Base-by-base conservation (phyloP, 2,329 filamentous ascomycete genomes). In the Neurospora sp. region DNA sequence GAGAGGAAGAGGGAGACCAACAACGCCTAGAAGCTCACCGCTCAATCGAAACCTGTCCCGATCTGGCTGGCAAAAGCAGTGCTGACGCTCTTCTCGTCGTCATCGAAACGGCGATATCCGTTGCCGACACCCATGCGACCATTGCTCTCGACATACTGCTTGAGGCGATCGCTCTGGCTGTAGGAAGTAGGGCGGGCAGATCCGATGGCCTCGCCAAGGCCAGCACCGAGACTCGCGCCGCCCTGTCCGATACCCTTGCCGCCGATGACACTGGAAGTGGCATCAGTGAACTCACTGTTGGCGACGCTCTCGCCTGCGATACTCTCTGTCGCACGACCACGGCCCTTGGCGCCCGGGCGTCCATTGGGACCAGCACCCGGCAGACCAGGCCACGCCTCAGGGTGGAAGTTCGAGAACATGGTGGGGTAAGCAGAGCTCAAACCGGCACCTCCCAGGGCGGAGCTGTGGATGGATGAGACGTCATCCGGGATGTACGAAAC, bases 21-120 rank as follows among this genome's bases (percentile, higher is more conserved):
- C 52, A 62, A 62, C 12, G 52, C 52, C 52, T 62, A 62, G 52
- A 28, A 62, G 28, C 52, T 62, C 15, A 36, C 15, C 72, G 68
- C 77, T 86, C 84, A 86, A 77, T 86, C 84, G 74, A 85, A 86
- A 71, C 84, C 84, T 17, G 78, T 71, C 23, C 85, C 93, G 74
- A 97, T 89, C 81, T 98, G 96, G 82, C 93, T 97, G 72, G 95
- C 94, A 82, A 98, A 99, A 67, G 94, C 94, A 68, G 96, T 98
- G 77, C 93, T 97, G 77, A 98, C 89, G 81, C 95, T 98, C 82
- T 96, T 93, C 77, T 96, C 93, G 78, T 98, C 96, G 74, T 99
- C 96, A 75, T 99, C 96, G 72, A 91, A 88, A 68, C 84, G 85
- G 76, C 90, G 91, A 77, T 88, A 92, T 68, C 90, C 88, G 78